These are phyloP conservation scores for Penicillium fuscoglaucum DNA, from an alignment of 2,329 filamentous ascomycete species.

Conservation along the genomic window DNA sequence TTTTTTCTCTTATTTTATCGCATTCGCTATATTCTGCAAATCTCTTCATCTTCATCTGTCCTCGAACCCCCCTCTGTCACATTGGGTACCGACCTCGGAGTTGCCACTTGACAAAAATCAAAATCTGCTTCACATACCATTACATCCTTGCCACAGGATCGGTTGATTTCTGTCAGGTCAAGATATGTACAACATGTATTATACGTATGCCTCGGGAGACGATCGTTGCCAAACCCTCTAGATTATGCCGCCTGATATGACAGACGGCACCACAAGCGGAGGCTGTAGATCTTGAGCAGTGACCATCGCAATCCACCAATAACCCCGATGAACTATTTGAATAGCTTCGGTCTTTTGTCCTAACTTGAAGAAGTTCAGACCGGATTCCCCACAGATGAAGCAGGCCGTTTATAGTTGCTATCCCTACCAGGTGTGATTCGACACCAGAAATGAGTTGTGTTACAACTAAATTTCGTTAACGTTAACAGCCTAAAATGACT, in stretches of 20 bases:
- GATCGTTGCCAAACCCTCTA: not conserved
- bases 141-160: constrained; percentile 3
- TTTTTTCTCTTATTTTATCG: not conserved
- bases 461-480: constrained; percentile 4
- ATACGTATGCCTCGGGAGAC: not conserved
- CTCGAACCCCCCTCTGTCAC: not conserved
- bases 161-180: not conserved
- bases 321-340: constrained; percentile 8
- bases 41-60: not conserved
- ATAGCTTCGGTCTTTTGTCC: constrained; percentile 13
- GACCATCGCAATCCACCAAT: constrained; percentile 14
- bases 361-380: constrained; percentile 2
- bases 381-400: not conserved
- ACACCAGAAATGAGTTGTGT: constrained; percentile 5
- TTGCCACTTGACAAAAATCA: constrained; percentile 4
- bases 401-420: not conserved
- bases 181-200: not conserved
- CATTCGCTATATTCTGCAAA: not conserved
- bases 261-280: constrained; percentile 6
- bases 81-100: constrained; percentile 5
- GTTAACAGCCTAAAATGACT: not conserved
- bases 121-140: constrained; percentile 10
- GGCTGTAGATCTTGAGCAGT: constrained; percentile 13
- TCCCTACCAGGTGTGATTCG: not conserved
- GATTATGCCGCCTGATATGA: constrained; percentile 2